Evolutionary conservation across 768 basidiomycete species (phyloP), one percentile per base, ranked within the genome.

Genomic region (Boletus rubropictus): DNA sequence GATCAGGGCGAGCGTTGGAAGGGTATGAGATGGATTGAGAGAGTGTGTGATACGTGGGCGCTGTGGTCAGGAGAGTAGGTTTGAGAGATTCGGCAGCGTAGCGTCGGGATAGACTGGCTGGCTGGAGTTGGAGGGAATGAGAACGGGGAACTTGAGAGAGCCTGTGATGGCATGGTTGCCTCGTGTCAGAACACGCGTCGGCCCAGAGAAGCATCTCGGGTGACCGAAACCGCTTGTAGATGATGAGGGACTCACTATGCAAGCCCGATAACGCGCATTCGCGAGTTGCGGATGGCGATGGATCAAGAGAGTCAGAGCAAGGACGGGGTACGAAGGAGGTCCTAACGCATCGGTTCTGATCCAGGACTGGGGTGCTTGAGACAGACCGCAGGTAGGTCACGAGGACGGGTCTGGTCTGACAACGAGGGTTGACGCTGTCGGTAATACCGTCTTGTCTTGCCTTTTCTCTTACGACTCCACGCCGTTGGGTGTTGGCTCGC

Each of bases 181-280:
- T 79, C 78, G 74, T 80, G 77, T 77, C 54, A 73, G 68, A 57
- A 67, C 75, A 75, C 74, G 72, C 70, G 72, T 69, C 24, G 38
- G 38, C 38, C 24, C 66, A 58, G 60, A 62, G 64, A 65, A 65
- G 54, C 42, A 41, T 31, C 48, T 35, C 40, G 38, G 38, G 38
- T 39, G 51, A 52, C 28, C 35, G 50, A 37, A 37, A 22, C 35
- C 36, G 40, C 7, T 34, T 18, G 4, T 24, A 14, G 24, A 14
- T 18, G 45, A 32, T 5, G 39, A 7, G 33, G 14, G 14, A 51
- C 60, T 62, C 49, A 62, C 60, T 45, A 36, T 18, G 14, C 7
- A 7, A 21, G 35, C 37, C 20, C 44, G 46, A 48, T 17, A 25
- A 27, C 36, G 48, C 48, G 49, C 59, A 60, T 60, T 25, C 53